A percentile compares a stretch with the other conserved stretches of the same genome.
Evolutionary conservation across 345 rosid species (phyloP).

Genomic region (Lumnitzera littorea): DNA sequence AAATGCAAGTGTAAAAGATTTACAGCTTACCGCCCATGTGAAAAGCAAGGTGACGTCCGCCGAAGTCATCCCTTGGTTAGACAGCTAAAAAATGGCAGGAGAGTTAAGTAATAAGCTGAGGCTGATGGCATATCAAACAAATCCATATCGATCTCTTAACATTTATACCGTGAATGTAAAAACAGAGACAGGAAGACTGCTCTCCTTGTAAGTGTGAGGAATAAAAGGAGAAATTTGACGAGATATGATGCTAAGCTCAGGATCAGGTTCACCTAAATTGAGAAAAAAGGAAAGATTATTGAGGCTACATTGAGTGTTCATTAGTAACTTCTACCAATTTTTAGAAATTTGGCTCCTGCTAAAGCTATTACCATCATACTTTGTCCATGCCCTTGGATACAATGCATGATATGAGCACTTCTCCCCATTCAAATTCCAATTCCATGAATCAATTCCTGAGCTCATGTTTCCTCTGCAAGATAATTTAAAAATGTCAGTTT

Average conservation of each 20-base stretch:
- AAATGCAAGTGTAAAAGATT: too few species aligned
- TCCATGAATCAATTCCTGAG: slow-evolving; percentile 83
- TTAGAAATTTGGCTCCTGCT: not conserved
- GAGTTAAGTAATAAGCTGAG: not conserved
- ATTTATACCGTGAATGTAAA: slow-evolving; percentile 71
- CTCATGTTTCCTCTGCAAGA: slow-evolving; percentile 39
- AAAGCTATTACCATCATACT: slow-evolving; percentile 59
- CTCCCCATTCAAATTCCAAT: slow-evolving; percentile 81
- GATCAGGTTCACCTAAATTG: slow-evolving; percentile 85
- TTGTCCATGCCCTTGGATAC: slow-evolving; percentile 95
- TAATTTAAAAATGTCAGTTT: not conserved
- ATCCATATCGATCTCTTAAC: not conserved
- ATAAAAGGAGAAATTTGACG: slow-evolving; percentile 89
- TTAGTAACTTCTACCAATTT: not conserved
- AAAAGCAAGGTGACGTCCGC: slow-evolving; percentile 82
- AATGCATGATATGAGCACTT: slow-evolving; percentile 86
- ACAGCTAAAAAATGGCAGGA: slow-evolving; percentile 37
- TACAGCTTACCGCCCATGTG: slow-evolving; percentile 80
- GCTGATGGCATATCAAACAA: not conserved
- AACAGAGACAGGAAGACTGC: slow-evolving; percentile 82
- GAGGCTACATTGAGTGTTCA: not conserved
- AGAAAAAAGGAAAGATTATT: slow-evolving; percentile 6
- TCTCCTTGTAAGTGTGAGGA: slow-evolving; percentile 89
- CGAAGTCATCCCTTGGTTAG: slow-evolving; percentile 55
- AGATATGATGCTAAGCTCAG: slow-evolving; percentile 70